Percentiles rank a stretch among this genome's conserved stretches.
Conservation (phyloP, 139 green algal species). For the Eudorina sp. region DNA sequence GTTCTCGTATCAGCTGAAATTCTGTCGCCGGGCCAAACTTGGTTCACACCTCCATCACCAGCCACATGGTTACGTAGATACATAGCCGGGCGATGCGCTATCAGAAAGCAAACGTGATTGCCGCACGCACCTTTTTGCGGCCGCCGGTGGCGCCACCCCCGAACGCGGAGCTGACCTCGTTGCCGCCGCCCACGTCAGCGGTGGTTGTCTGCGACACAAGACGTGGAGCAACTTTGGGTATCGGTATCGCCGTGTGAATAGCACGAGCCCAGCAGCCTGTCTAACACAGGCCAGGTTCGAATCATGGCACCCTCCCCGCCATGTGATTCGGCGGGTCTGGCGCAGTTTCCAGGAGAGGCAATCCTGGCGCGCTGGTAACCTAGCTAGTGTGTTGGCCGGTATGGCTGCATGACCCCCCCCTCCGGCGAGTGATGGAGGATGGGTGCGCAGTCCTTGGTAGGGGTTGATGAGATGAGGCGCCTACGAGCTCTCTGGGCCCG, state of each 20-base stretch:
- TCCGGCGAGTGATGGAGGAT: no score
- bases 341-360: no score
- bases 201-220: conserved; percentile 36
- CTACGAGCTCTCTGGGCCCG: no score
- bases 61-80: not conserved
- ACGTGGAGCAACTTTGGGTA: not conserved
- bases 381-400: no score
- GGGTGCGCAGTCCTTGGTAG: no score
- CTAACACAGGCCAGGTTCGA: not conserved
- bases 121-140: conserved; percentile 18
- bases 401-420: no score
- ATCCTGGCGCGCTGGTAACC: no score
- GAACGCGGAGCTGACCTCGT: conserved; percentile 22
- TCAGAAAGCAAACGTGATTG: not conserved
- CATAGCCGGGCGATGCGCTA: not conserved
- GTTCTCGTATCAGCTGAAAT: not conserved
- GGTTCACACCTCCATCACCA: not conserved
- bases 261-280: not conserved
- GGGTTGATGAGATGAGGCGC: no score
- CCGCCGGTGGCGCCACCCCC: not conserved
- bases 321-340: no score
- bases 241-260: not conserved
- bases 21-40: not conserved
- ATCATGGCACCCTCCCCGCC: not conserved
- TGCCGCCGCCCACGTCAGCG: not conserved